Evolutionary conservation across 164 flowering plant genomes (phyloP), one percentile per base, ranked within the genome.

Genomic region (Warburgia ugandensis): DNA sequence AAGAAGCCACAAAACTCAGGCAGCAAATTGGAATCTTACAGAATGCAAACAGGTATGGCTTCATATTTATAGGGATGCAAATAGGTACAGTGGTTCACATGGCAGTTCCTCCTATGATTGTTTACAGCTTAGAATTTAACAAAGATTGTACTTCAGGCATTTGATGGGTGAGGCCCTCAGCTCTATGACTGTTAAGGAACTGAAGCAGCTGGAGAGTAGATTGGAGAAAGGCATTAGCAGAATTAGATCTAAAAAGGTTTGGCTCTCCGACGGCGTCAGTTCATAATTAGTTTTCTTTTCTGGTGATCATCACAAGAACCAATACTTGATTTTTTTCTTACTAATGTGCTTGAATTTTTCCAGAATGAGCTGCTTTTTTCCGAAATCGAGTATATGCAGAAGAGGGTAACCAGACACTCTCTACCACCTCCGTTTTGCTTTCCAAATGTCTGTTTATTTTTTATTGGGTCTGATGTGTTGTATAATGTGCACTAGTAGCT

Each of bases 301-400:
- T 1, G 10, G 19, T 9, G 22, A 12, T 43, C 3, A 9, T 3
- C 21, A 13, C 23, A 42, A 20, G 35, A 4, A 17, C 22, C 20
- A 12, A 2, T 32, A 2, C 11, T 20, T 2, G 12, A 32, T 21
- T 19, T 22, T 21, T 7, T 6, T 35, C 29, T 5, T 31, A 10
- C 7, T 32, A 16, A 10, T 33, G 5, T 49, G 6, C 33, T 59
- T 21, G n/a, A 43, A 26, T 41, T 40, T 39, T 52, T 2, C 27
- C 84, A 88, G 97, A 89, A 89, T 65, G 97, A 89, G 67, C 64
- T 78, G 59, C 47, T 89, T 56, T 83, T 78, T 61, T 78, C 80
- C 10, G 95, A 90, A 54, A 79, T 86, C 36, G 84, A 90, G 67
- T 80, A 74, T 61, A 84, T 90, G 95, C 97, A 84, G 64, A 86